Base-by-base conservation (phyloP, 805 yeast genomes). In the Spathaspora boniae region DNA sequence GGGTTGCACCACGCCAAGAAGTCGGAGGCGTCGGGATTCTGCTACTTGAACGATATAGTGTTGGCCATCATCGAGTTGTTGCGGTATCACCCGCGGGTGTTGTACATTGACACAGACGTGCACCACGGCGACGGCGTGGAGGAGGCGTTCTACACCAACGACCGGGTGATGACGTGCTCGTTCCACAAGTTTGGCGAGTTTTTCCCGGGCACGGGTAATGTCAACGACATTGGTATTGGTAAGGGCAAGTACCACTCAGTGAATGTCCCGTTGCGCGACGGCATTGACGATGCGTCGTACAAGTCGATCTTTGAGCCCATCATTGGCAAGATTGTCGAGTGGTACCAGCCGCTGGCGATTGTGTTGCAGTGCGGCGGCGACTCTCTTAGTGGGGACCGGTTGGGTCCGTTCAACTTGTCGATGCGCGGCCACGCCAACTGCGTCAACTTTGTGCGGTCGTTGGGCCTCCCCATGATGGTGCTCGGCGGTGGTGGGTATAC, bases 401-500 rank as follows among this genome's bases (percentile, higher is more conserved):
- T 94, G 40, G 98, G 99, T 21, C 86, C 96, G 49, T 94, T 94
- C 68, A 93, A 94, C 56, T 74, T 93, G 44, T 86, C 93, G 37
- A 89, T 91, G 77, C 72, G 70, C 39, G 98, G 96, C 0, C 99
- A 94, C 58, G 98, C 97, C 28, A 94, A 91, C 59, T 93, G 98
- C 68, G 87, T 91, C 32, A 79, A 82, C 47, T 91, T 77, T 61
- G 87, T 89, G 32, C 84, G 83, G 57, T 74, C 86, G 9, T 86
- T 91, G 52, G 84, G 85, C 26, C 72, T 93, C 14, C 98, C 98
- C 9, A 65, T 86, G 74, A 76, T 93, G 82, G 95, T 93, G 20
- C 71, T 93, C 15, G 99, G 99, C 27, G 99, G 99, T 30, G 99
- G 99, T 47, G 99, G 99, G 12, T 93, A 93, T 63, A 93, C 98